These are phyloP conservation scores for Bocquillonia castaneifolia DNA, from an alignment of 441 rosid species.

Conservation along the genomic window DNA sequence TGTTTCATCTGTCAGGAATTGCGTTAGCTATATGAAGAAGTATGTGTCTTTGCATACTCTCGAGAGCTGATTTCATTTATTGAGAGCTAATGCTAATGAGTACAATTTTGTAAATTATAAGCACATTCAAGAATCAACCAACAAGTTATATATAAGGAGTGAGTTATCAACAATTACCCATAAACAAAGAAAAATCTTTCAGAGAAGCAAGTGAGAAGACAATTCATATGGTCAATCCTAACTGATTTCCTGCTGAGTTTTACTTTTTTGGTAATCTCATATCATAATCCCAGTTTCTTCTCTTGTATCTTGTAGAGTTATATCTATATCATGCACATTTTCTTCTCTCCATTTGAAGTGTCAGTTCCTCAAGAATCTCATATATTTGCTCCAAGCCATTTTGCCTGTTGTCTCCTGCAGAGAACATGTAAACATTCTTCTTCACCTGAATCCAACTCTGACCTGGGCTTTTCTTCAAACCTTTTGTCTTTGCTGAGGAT, in stretches of 20 bases:
- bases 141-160: no score
- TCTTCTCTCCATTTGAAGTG: constrained; percentile 44
- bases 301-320: not conserved
- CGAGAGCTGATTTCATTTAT: no score
- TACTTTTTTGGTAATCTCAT: not conserved
- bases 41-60: no score
- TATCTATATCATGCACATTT: constrained; percentile 9
- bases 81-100: no score
- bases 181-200: no score
- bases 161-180: no score
- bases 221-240: not conserved
- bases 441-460: constrained; percentile 49
- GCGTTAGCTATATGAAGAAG: no score
- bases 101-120: no score
- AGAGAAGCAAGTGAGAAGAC: no score
- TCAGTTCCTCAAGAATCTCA: constrained; percentile 44
- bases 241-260: not conserved
- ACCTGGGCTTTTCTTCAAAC: constrained; percentile 44
- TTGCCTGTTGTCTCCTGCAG: constrained; percentile 39
- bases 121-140: no score
- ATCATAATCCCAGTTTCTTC: not conserved
- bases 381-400: constrained; percentile 35
- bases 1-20: no score
- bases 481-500: constrained; percentile 36
- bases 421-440: constrained; percentile 30